phyloP scores from a whole-genome alignment of 1,284 basidiomycete species.

The Ustilago xerochloae region DNA sequence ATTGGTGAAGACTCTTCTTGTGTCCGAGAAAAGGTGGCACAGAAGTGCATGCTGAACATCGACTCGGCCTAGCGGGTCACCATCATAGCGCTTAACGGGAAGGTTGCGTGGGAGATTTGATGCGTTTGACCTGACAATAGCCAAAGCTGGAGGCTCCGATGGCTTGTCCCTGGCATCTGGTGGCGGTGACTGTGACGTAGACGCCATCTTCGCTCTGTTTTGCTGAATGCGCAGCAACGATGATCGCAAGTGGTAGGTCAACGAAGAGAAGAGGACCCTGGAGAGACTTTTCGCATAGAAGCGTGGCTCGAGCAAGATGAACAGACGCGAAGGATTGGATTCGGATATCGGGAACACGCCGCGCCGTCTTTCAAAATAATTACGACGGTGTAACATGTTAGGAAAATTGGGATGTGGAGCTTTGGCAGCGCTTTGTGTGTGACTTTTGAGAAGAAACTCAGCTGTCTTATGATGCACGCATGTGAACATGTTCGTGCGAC shows the following conservation, averaged over 20 bases:
- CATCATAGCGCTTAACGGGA: slow-evolving; percentile 66
- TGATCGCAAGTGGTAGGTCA: neutral
- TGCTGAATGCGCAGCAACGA: neutral
- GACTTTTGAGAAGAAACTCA: slow-evolving; percentile 28
- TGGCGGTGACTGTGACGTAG: slow-evolving; percentile 17
- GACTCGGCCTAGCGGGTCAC: slow-evolving; percentile 58
- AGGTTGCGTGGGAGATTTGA: slow-evolving; percentile 58
- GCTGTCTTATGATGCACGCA: neutral
- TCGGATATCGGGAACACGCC: slow-evolving; percentile 14
- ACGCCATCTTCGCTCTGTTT: slow-evolving; percentile 2
- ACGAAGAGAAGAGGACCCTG: neutral
- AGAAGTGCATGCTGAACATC: slow-evolving; percentile 89
- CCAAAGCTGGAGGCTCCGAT: slow-evolving; percentile 18
- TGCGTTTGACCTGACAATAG: slow-evolving; percentile 35
- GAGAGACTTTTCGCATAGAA: slow-evolving; percentile 16
- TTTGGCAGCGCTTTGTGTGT: slow-evolving; percentile 6
- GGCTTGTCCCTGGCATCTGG: slow-evolving; percentile 13
- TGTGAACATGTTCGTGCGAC: slow-evolving; percentile 14
- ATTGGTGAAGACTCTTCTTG: slow-evolving; percentile 78
- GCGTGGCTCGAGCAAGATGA: slow-evolving; percentile 24
- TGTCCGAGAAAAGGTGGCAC: slow-evolving; percentile 79
- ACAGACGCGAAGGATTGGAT: slow-evolving; percentile 6
- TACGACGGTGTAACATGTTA: slow-evolving; percentile 10
- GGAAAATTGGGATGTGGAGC: slow-evolving; percentile 32
- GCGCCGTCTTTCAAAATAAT: neutral